Evolutionary conservation across 306 rosid species (phyloP).

Genomic region (Gynostemma pentaphyllum): DNA sequence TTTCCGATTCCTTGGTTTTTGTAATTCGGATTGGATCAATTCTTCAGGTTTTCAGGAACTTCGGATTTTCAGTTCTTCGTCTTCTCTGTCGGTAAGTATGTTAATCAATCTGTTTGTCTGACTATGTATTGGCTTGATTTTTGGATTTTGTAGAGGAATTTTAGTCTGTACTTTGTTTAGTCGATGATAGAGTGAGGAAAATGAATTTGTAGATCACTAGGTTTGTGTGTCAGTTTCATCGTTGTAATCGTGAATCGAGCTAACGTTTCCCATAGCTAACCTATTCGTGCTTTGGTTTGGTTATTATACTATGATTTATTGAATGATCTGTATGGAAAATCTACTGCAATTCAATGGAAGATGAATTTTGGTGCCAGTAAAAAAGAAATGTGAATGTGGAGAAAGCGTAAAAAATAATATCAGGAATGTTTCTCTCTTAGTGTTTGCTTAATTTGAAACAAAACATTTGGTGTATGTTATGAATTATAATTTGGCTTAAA

Average conservation of each 20-base stretch:
- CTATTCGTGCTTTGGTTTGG: background rate
- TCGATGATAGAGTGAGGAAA: background rate
- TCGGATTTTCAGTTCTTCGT: slow-evolving; percentile 5
- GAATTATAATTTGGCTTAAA: background rate
- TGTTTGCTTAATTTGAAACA: background rate
- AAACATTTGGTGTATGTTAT: background rate
- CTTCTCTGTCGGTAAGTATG: background rate
- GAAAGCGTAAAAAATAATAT: background rate
- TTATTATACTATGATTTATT: background rate
- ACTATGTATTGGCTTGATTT: background rate
- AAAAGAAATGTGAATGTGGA: background rate
- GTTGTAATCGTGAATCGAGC: background rate
- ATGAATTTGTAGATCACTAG: background rate
- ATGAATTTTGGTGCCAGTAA: background rate
- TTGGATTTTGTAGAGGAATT: background rate
- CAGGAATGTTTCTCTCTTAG: background rate
- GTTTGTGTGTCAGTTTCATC: background rate
- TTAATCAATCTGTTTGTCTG: background rate
- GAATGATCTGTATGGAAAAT: background rate
- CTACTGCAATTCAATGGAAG: background rate
- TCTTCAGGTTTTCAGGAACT: slow-evolving; percentile 2
- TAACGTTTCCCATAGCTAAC: background rate
- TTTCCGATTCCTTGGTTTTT: background rate
- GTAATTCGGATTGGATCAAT: background rate
- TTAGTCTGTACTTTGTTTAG: background rate